Base-by-base conservation (phyloP, 176 grass and related monocot species). In the Triticum urartu region DNA sequence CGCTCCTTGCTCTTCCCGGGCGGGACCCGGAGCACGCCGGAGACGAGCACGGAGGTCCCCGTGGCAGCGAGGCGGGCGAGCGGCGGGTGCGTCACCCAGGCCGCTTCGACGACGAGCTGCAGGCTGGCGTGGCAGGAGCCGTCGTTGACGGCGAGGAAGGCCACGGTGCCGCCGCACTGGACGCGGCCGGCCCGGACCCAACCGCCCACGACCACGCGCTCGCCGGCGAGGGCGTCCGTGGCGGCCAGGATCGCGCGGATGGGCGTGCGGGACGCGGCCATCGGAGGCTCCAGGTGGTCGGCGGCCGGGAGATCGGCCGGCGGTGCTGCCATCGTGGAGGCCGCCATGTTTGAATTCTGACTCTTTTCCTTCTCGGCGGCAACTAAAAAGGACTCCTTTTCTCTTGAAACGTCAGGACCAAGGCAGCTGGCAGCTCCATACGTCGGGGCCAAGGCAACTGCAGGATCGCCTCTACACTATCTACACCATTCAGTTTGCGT, bases 71-170 rank as follows among this genome's bases (percentile, higher is more conserved):
- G 91, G 35, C 83, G 82, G 40, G 86, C 71, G 15, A 98, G 91
- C 17, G 66, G 66, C 13, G 86, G 86, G 86, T 87, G 64, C 20
- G 91, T 58, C 9, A 50, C 70, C 6, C 78, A 3, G 32, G 67
- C 33, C 1, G 67, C 83, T 8, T 98, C 93, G 11, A 93, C 88
- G 33, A 86, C 86, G 69, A 98, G 93, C 93, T 98, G 93, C 5
- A 98, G 93, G 72, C 86, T 92, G 32, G 80, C 43, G 61, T 77
- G 83, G 83, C 91, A 95, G 24, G 93, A 98, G 0, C 93, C 93
- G 25, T 98, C 95, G 73, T 93, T 98, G 80, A 98, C 78, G 80
- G 93, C 91, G 28, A 98, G 93, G 65, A 92, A 91, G 26, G 88
- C 90, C 48, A 95, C 87, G 4, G 9, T 13, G 21, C 68, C 68